Conservation (phyloP, 2,329 filamentous ascomycete genomes). For the Neofusicoccum cordaticola region DNA sequence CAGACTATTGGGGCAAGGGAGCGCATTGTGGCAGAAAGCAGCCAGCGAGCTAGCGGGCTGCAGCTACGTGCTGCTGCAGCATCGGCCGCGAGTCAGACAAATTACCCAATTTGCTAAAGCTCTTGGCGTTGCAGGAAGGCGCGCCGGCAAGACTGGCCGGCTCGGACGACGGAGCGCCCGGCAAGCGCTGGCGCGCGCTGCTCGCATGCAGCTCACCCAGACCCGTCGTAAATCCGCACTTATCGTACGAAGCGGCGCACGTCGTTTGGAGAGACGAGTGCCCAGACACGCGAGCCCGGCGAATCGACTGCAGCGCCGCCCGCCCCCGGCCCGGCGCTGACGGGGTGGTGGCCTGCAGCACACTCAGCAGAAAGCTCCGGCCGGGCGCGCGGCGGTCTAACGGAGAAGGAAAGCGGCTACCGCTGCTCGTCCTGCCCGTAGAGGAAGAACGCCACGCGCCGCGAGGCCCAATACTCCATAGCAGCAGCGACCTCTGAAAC, state of each 20-base stretch:
- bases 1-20: not conserved
- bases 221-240: not conserved
- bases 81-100: not conserved
- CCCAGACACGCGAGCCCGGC: not conserved
- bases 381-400: not conserved
- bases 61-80: not conserved
- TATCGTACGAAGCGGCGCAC: not conserved
- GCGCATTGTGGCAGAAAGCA: not conserved
- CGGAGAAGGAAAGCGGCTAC: conserved; percentile 5
- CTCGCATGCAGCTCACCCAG: no score
- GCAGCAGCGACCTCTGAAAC: not conserved
- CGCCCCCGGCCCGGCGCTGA: not conserved
- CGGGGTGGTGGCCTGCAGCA: not conserved
- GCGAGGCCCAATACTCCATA: not conserved
- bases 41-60: not conserved
- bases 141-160: conserved; percentile 5
- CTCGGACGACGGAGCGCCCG: not conserved
- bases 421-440: conserved; percentile 15
- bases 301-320: no score
- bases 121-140: not conserved
- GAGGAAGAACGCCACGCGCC: conserved; percentile 12
- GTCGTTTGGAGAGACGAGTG: not conserved
- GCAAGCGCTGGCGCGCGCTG: not conserved
- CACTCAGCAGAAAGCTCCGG: not conserved
- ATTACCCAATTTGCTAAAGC: conserved; percentile 1